phyloP scores from a whole-genome alignment of 345 rosid species.

The Lagerstroemia speciosa region DNA sequence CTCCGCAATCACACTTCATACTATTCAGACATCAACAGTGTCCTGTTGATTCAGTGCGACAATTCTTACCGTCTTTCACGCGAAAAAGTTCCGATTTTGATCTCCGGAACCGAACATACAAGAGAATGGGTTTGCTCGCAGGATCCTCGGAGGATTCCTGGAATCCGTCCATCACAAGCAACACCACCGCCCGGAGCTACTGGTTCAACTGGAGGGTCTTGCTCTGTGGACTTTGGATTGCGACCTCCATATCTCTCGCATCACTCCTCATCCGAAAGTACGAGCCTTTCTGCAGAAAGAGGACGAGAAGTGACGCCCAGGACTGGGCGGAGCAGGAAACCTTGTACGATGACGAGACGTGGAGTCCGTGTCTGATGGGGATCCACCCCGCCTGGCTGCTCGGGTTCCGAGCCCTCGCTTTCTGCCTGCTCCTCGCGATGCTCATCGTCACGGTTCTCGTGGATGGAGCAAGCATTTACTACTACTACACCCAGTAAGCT shows the following conservation, averaged over 20 bases:
- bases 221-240: conserved; percentile 53
- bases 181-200: conserved; percentile 56
- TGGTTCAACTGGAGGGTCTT: conserved; percentile 96
- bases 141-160: conserved; percentile 40
- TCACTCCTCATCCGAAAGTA: conserved; percentile 51
- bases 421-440: conserved; percentile 51
- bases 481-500: conserved; percentile 90
- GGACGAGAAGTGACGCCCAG: too few species aligned
- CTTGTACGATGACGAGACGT: conserved; percentile 64
- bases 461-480: conserved; percentile 76
- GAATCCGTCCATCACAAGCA: conserved; percentile 50
- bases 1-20: neutral
- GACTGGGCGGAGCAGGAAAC: conserved; percentile 34
- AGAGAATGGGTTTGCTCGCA: conserved; percentile 34
- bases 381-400: conserved; percentile 95
- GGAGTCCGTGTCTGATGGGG: conserved; percentile 75
- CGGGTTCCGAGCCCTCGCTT: conserved; percentile 57
- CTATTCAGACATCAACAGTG: too few species aligned
- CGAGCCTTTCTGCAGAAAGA: conserved; percentile 29
- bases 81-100: neutral
- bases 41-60: too few species aligned
- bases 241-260: conserved; percentile 27
- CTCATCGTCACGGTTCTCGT: conserved; percentile 31
- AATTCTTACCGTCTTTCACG: neutral
- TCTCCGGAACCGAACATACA: conserved; percentile 4